phyloP scores from a whole-genome alignment of 2,329 filamentous ascomycete species.

The Colletotrichum spaethianum region DNA sequence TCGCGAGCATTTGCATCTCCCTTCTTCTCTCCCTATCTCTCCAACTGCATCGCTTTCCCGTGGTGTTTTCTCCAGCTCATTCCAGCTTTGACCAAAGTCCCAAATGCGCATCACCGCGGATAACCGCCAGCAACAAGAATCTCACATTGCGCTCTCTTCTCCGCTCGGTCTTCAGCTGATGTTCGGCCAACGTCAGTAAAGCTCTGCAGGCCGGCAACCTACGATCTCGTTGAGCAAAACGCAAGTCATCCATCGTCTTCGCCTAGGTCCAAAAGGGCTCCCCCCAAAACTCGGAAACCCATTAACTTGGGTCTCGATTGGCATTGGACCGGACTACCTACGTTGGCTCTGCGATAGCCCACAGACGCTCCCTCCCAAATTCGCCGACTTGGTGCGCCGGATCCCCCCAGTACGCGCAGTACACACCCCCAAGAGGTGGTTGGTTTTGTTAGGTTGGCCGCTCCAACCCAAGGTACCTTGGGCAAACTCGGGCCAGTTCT shows the following conservation, averaged over 20 bases:
- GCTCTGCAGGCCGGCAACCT: slow-evolving; percentile 16
- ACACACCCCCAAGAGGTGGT: slow-evolving; percentile 19
- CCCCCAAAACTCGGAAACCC: slow-evolving; percentile 15
- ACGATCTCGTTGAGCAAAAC: slow-evolving; percentile 6
- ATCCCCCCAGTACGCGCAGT: slow-evolving; percentile 28
- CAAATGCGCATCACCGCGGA: not conserved
- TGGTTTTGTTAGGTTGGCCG: slow-evolving; percentile 30
- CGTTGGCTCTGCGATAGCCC: slow-evolving; percentile 38
- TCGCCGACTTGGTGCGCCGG: slow-evolving; percentile 39
- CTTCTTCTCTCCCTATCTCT: not conserved
- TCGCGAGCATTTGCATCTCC: not conserved
- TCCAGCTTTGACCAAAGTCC: not conserved
- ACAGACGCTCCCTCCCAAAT: slow-evolving; percentile 40
- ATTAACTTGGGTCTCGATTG: slow-evolving; percentile 37
- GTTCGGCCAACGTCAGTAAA: slow-evolving; percentile 11
- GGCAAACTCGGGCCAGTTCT: slow-evolving; percentile 35
- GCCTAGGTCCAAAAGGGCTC: not conserved
- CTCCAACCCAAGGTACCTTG: slow-evolving; percentile 20
- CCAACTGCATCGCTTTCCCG: not conserved
- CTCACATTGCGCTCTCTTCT: not conserved
- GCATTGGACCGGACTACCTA: slow-evolving; percentile 36
- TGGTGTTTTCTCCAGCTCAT: not conserved
- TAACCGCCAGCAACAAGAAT: not conserved
- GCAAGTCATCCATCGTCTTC: slow-evolving; percentile 6
- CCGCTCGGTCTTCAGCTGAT: slow-evolving; percentile 24